phyloP scores from a whole-genome alignment of 345 rosid species.

The Eucalyptus dawsonii region DNA sequence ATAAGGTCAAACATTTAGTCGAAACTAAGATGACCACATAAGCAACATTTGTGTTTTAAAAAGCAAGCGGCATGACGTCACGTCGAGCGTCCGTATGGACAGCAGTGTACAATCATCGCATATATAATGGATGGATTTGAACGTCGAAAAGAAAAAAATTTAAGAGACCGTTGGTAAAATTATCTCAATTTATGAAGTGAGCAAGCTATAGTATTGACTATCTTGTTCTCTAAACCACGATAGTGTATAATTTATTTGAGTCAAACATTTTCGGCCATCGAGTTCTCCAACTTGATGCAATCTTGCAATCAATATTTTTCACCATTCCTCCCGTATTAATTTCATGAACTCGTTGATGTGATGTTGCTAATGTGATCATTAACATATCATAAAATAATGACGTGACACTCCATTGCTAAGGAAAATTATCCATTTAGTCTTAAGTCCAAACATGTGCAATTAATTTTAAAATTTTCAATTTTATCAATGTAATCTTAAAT shows the following conservation, averaged over 20 bases:
- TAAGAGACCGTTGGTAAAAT: no score
- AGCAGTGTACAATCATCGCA: fast-evolving
- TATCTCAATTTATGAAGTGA: no score
- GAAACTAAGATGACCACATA: no score
- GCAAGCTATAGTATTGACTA: no score
- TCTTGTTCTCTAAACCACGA: no score
- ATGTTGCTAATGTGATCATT: background rate
- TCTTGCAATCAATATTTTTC: background rate
- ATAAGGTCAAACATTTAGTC: no score
- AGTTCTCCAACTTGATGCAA: background rate
- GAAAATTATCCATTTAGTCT: fast-evolving
- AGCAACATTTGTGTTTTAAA: background rate
- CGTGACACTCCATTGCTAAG: background rate
- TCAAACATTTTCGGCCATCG: background rate
- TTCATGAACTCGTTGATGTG: background rate
- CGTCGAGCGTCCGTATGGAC: background rate
- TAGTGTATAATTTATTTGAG: no score
- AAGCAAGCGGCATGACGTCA: background rate
- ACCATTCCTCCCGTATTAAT: background rate
- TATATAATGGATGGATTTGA: background rate
- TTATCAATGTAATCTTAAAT: fast-evolving
- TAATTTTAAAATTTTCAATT: background rate
- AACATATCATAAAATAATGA: background rate
- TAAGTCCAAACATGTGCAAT: fast-evolving
- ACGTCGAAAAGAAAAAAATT: background rate